Percentiles rank a stretch among this genome's conserved stretches.
phyloP scores from a whole-genome alignment of 371 early-diverging fungal species.

The Lichtheimia ornata region DNA sequence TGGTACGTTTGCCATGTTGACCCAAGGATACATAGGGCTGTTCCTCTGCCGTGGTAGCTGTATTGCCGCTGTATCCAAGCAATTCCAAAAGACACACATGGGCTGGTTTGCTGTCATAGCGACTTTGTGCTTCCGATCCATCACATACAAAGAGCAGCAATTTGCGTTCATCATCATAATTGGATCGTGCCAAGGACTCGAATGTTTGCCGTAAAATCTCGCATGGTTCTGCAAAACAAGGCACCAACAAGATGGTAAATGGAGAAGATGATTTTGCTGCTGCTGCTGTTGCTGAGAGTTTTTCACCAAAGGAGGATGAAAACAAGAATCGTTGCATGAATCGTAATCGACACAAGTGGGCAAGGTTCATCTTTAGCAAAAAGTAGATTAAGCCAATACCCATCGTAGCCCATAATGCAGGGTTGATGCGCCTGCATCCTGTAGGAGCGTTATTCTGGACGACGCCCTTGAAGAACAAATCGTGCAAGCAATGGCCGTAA shows the following conservation, averaged over 20 bases:
- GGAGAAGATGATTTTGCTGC: slow-evolving; percentile 23
- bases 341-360: slow-evolving; percentile 38
- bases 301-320: slow-evolving; percentile 21
- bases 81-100: slow-evolving; percentile 40
- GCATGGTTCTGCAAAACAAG: slow-evolving; percentile 45
- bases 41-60: slow-evolving; percentile 30
- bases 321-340: slow-evolving; percentile 35
- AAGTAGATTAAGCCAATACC: slow-evolving; percentile 42
- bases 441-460: slow-evolving; percentile 21
- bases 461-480: slow-evolving; percentile 41
- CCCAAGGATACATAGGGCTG: slow-evolving; percentile 46
- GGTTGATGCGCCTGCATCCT: slow-evolving; percentile 41
- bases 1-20: slow-evolving; percentile 28
- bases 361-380: slow-evolving; percentile 46
- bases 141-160: slow-evolving; percentile 57
- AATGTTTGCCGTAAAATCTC: slow-evolving; percentile 47
- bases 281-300: slow-evolving; percentile 14
- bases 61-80: slow-evolving; percentile 36
- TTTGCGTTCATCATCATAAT: slow-evolving; percentile 48
- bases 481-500: slow-evolving; percentile 31
- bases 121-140: slow-evolving; percentile 29
- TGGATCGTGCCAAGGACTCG: slow-evolving; percentile 45
- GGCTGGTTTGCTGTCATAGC: slow-evolving; percentile 29
- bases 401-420: slow-evolving; percentile 53
- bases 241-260: slow-evolving; percentile 43